phyloP scores from a whole-genome alignment of 2,329 filamentous ascomycete species.

The Colletotrichum musae region DNA sequence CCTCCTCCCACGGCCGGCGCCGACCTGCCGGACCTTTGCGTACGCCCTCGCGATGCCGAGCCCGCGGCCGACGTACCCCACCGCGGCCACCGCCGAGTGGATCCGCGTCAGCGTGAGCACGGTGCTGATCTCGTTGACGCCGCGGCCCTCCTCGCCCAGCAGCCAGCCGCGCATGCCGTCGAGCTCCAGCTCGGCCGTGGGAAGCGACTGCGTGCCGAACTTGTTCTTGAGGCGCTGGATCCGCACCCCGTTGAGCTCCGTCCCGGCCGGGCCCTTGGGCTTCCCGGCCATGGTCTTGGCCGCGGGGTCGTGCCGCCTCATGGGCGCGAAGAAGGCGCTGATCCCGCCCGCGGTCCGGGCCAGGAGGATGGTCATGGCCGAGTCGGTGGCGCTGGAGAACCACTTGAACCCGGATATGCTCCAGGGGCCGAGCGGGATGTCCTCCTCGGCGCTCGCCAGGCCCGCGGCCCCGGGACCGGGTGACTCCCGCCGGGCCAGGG shows the following conservation, averaged over 20 bases:
- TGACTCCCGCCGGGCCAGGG: slow-evolving; percentile 58
- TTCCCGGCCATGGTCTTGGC: slow-evolving; percentile 49
- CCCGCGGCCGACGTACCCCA: slow-evolving; percentile 69
- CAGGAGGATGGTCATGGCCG: slow-evolving; percentile 74
- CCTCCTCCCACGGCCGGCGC: slow-evolving; percentile 48
- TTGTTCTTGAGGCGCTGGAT: slow-evolving; percentile 82
- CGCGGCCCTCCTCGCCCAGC: slow-evolving; percentile 76
- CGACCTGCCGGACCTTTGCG: slow-evolving; percentile 68
- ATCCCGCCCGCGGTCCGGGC: slow-evolving; percentile 70
- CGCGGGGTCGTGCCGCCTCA: slow-evolving; percentile 50
- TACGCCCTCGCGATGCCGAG: slow-evolving; percentile 72
- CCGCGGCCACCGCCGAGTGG: slow-evolving; percentile 67
- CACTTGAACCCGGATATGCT: slow-evolving; percentile 79
- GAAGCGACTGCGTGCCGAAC: slow-evolving; percentile 77
- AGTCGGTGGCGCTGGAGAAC: slow-evolving; percentile 78
- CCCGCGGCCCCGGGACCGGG: slow-evolving; percentile 27
- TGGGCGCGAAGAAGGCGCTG: slow-evolving; percentile 76
- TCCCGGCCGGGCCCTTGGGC: slow-evolving; percentile 42
- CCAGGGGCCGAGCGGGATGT: slow-evolving; percentile 68
- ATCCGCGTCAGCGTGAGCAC: slow-evolving; percentile 78
- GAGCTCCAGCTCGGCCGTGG: slow-evolving; percentile 80
- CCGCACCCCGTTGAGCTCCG: slow-evolving; percentile 75
- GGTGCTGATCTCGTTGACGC: slow-evolving; percentile 77
- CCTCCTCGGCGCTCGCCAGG: slow-evolving; percentile 47
- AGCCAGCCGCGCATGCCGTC: slow-evolving; percentile 75